Evolutionary conservation across 169 alveolate species (phyloP).

Genomic region (Plasmodium chabaudi): DNA sequence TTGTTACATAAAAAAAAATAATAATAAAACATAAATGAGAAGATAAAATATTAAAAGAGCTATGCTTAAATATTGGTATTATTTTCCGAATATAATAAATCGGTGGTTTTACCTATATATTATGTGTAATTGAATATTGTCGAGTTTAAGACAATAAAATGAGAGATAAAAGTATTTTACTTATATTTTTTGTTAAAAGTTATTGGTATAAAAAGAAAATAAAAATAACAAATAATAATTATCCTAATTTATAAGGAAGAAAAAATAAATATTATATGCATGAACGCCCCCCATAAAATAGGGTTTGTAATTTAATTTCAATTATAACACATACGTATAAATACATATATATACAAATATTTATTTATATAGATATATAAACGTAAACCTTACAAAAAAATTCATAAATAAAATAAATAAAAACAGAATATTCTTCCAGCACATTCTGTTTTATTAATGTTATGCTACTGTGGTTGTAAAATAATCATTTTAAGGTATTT

Average conservation of each 20-base stretch:
- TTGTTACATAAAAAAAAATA: too few relatives aligned
- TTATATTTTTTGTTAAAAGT: too few relatives aligned
- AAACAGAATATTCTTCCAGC: constrained; percentile 4
- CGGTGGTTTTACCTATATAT: too few relatives aligned
- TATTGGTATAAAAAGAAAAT: constrained; percentile 1
- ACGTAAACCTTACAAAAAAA: background rate
- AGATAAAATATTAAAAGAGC: too few relatives aligned
- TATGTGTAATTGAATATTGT: too few relatives aligned
- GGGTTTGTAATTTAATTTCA: constrained; percentile 23
- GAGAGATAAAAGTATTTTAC: too few relatives aligned
- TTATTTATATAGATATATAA: constrained; percentile 10
- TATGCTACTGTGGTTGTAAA: too few relatives aligned
- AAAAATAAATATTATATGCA: constrained; percentile 10
- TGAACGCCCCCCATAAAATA: constrained; percentile 10
- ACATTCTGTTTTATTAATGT: background rate
- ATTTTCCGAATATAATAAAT: too few relatives aligned
- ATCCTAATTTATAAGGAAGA: constrained; percentile 38
- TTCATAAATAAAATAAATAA: constrained; percentile 5
- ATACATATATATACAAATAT: constrained; percentile 4
- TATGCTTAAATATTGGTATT: too few relatives aligned
- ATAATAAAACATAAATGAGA: too few relatives aligned
- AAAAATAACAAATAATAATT: constrained; percentile 44
- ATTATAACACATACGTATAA: constrained; percentile 23
- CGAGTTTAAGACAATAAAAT: too few relatives aligned
- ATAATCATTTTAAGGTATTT: too few relatives aligned